Evolutionary conservation across 768 basidiomycete species (phyloP).

Genomic region (Macrolepiota fuliginosa): DNA sequence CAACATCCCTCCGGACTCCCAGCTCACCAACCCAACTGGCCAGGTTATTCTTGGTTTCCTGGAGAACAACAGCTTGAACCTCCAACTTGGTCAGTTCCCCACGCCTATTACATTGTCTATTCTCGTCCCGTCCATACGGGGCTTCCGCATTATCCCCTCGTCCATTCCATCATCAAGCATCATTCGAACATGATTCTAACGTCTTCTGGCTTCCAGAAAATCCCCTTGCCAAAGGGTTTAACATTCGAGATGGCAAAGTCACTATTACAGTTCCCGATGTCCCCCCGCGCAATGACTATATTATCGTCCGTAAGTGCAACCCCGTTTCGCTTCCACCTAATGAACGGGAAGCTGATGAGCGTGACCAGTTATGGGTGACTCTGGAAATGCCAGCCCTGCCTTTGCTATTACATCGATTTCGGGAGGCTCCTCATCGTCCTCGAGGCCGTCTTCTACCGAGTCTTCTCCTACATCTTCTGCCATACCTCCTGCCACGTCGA

Average conservation of each 20-base stretch:
- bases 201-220: slow-evolving; percentile 34
- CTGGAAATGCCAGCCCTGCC: slow-evolving; percentile 55
- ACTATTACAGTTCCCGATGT: slow-evolving; percentile 53
- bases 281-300: slow-evolving; percentile 43
- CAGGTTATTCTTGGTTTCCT: slow-evolving; percentile 51
- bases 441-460: slow-evolving; percentile 17
- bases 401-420: slow-evolving; percentile 61
- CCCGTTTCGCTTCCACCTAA: not conserved
- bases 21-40: slow-evolving; percentile 48
- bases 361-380: slow-evolving; percentile 59
- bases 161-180: not conserved
- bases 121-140: not conserved
- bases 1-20: slow-evolving; percentile 39
- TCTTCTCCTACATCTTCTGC: slow-evolving; percentile 15
- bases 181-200: not conserved
- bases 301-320: slow-evolving; percentile 57
- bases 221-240: slow-evolving; percentile 57
- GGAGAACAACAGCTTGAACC: slow-evolving; percentile 45
- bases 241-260: slow-evolving; percentile 47
- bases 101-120: not conserved
- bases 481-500: not conserved
- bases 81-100: slow-evolving; percentile 44
- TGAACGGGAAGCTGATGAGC: slow-evolving; percentile 6
- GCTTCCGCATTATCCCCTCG: not conserved
- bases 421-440: slow-evolving; percentile 16